Conservation (phyloP, 148 eudicot genomes). For the Camellia japonica region DNA sequence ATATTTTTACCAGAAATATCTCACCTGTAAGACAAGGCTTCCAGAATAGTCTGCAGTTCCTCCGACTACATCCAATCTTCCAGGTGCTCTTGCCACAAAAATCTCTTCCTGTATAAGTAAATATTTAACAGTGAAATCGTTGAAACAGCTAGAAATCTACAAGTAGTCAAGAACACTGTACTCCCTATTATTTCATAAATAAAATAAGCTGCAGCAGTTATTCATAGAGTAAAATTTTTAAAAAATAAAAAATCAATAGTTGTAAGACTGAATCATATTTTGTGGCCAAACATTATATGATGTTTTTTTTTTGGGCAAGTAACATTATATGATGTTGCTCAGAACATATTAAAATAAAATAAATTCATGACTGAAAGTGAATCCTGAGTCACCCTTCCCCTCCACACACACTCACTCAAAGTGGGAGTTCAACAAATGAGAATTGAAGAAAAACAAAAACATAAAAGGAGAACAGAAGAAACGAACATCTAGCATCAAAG, state of each 20-base stretch:
- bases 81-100: conserved; percentile 96
- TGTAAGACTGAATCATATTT: not conserved
- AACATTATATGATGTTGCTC: not conserved
- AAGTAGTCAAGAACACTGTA: not conserved
- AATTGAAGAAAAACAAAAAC: not conserved
- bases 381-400: not conserved
- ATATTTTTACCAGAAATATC: not conserved
- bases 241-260: not conserved
- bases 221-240: not conserved
- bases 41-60: conserved; percentile 99
- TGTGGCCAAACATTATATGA: not conserved
- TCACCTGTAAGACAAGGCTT: conserved; percentile 95
- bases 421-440: not conserved
- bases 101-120: conserved; percentile 68
- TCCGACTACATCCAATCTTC: conserved; percentile 98
- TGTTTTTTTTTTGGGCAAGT: no score
- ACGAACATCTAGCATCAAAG: not conserved
- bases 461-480: not conserved
- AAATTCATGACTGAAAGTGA: not conserved
- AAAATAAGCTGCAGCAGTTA: not conserved
- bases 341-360: not conserved
- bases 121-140: not conserved
- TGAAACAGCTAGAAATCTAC: not conserved
- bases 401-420: not conserved
- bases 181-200: not conserved